phyloP scores from a whole-genome alignment of 495 filamentous ascomycete species.

The Lophium mytilinum region DNA sequence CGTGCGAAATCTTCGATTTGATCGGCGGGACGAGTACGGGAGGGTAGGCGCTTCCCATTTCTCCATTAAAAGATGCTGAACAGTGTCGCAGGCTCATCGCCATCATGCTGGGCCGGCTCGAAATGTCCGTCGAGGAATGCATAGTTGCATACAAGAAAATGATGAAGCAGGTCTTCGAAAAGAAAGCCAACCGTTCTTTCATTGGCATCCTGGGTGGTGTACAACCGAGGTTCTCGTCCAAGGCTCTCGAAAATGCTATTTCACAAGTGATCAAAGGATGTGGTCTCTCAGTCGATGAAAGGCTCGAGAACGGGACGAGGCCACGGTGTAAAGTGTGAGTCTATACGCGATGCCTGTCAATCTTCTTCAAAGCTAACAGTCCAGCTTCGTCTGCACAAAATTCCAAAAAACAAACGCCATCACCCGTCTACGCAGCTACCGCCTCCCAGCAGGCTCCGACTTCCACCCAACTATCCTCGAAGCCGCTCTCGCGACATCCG shows the following conservation, averaged over 20 bases:
- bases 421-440: slow-evolving; percentile 6
- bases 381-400: slow-evolving; percentile 13
- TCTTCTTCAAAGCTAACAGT: neutral
- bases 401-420: slow-evolving; percentile 1
- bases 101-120: slow-evolving; percentile 20
- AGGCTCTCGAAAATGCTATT: slow-evolving; percentile 4
- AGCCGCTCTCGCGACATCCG: slow-evolving; percentile 11
- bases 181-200: neutral
- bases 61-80: neutral
- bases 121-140: slow-evolving; percentile 15
- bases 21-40: slow-evolving; percentile 23
- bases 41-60: slow-evolving; percentile 18
- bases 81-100: slow-evolving; percentile 14
- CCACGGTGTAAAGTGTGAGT: slow-evolving; percentile 3
- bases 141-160: slow-evolving; percentile 10
- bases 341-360: neutral
- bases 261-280: neutral
- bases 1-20: slow-evolving; percentile 22
- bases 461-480: slow-evolving; percentile 4
- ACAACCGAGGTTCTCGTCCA: neutral
- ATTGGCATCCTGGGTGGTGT: neutral
- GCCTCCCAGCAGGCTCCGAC: neutral
- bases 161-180: slow-evolving; percentile 10
- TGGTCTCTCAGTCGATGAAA: neutral
- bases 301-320: slow-evolving; percentile 3